Evolutionary conservation across 176 grass and related monocot species (phyloP).

Genomic region (Paspalum notatum): DNA sequence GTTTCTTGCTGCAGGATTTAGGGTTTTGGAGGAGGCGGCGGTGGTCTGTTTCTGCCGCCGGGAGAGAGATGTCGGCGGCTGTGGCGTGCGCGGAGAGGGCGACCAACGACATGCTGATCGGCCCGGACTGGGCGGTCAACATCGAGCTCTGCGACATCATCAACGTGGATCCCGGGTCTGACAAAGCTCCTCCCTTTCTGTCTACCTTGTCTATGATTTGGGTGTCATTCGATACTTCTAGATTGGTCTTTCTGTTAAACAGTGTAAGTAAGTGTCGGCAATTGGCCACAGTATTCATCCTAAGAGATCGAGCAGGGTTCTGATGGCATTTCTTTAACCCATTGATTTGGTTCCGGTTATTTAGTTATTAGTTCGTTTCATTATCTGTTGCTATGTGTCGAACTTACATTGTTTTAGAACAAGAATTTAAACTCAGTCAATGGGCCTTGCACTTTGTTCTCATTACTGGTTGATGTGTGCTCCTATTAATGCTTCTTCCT

Average conservation of each 20-base stretch:
- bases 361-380: not conserved
- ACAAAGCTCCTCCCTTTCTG: not conserved
- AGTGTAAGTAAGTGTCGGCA: not conserved
- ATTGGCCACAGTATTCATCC: not conserved
- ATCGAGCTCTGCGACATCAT: constrained; percentile 99
- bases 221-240: constrained; percentile 14
- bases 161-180: constrained; percentile 89
- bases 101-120: constrained; percentile 88
- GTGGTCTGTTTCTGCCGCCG: not conserved
- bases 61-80: constrained; percentile 49
- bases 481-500: not conserved
- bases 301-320: not conserved
- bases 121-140: constrained; percentile 95
- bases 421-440: not conserved
- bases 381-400: not conserved
- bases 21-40: constrained; percentile 19
- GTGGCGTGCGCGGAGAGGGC: constrained; percentile 82
- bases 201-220: constrained; percentile 9
- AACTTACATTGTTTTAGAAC: not conserved
- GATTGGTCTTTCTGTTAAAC: not conserved
- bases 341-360: not conserved
- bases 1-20: constrained; percentile 39
- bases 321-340: not conserved
- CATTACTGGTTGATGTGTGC: not conserved
- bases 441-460: not conserved